These are phyloP conservation scores for Kuraishia capsulata DNA, from an alignment of 805 yeast species.

Conservation along the genomic window DNA sequence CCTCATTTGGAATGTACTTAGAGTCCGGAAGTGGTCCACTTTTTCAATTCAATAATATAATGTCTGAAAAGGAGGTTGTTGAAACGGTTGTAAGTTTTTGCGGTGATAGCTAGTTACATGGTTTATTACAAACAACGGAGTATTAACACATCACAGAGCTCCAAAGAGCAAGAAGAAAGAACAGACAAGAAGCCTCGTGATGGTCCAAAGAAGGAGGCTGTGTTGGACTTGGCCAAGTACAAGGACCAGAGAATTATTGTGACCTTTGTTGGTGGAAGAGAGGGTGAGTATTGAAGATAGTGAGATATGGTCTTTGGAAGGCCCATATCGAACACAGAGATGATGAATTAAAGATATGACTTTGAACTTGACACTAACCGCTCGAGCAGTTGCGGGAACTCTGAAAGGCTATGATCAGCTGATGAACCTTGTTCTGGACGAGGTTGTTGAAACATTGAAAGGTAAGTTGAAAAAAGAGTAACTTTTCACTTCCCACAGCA, in stretches of 20 bases:
- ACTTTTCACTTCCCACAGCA: too few relatives aligned
- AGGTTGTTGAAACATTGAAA: slow-evolving; percentile 57
- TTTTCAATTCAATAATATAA: too few relatives aligned
- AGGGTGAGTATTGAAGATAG: slow-evolving; percentile 24
- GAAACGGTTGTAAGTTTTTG: too few relatives aligned
- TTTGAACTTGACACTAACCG: neutral
- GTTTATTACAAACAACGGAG: too few relatives aligned
- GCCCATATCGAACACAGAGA: neutral
- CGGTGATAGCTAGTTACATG: too few relatives aligned
- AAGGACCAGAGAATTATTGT: slow-evolving; percentile 67
- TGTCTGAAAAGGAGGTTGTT: too few relatives aligned
- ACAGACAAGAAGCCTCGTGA: slow-evolving; percentile 23
- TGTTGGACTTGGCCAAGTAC: slow-evolving; percentile 69
- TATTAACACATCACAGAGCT: neutral
- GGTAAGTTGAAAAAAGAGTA: slow-evolving; percentile 26
- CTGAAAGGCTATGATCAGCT: slow-evolving; percentile 80
- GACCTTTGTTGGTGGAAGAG: slow-evolving; percentile 80
- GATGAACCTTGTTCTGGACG: slow-evolving; percentile 70
- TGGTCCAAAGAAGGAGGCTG: slow-evolving; percentile 87
- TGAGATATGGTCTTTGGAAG: neutral
- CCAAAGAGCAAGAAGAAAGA: slow-evolving; percentile 7
- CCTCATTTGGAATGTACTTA: too few relatives aligned
- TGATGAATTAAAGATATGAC: neutral
- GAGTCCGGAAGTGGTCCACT: too few relatives aligned
- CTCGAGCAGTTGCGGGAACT: slow-evolving; percentile 53